These are phyloP conservation scores for Barbarea vulgaris DNA, from an alignment of 345 rosid genomes.

Conservation along the genomic window DNA sequence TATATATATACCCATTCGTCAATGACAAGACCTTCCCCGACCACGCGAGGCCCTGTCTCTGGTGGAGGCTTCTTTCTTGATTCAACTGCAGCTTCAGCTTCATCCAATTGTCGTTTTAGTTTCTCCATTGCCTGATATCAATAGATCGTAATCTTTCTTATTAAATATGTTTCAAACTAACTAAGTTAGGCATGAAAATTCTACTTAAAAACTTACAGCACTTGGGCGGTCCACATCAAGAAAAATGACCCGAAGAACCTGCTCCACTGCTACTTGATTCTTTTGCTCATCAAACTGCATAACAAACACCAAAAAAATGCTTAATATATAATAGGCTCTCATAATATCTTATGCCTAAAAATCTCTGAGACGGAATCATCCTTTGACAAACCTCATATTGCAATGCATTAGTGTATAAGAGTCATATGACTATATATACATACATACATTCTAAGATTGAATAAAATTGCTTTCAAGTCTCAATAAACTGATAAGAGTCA, in stretches of 20 bases:
- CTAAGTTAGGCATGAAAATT: background rate
- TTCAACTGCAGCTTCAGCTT: constrained; percentile 95
- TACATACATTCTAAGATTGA: background rate
- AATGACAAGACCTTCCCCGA: constrained; percentile 93
- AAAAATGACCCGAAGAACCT: constrained; percentile 78
- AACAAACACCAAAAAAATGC: background rate
- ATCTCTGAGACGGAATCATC: background rate
- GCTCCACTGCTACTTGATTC: constrained; percentile 79
- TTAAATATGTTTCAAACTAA: background rate
- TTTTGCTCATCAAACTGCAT: constrained; percentile 93
- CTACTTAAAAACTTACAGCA: constrained; percentile 54
- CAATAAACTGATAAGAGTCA: background rate
- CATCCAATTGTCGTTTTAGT: constrained; percentile 78
- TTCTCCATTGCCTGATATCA: constrained; percentile 66
- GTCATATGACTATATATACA: background rate
- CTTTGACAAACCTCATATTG: background rate
- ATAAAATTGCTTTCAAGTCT: background rate
- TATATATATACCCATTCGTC: constrained; percentile 93
- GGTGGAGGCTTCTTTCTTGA: constrained; percentile 81
- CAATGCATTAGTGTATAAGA: background rate
- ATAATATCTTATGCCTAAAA: no score
- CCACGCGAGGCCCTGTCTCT: constrained; percentile 75
- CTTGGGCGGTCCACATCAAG: constrained; percentile 68
- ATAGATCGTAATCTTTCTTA: constrained; percentile 14
- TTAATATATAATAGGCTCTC: no score